A percentile compares a stretch with the other conserved stretches of the same genome.
phyloP scores from a whole-genome alignment of 1,284 basidiomycete genomes.

The Marasmius tenuissimus region DNA sequence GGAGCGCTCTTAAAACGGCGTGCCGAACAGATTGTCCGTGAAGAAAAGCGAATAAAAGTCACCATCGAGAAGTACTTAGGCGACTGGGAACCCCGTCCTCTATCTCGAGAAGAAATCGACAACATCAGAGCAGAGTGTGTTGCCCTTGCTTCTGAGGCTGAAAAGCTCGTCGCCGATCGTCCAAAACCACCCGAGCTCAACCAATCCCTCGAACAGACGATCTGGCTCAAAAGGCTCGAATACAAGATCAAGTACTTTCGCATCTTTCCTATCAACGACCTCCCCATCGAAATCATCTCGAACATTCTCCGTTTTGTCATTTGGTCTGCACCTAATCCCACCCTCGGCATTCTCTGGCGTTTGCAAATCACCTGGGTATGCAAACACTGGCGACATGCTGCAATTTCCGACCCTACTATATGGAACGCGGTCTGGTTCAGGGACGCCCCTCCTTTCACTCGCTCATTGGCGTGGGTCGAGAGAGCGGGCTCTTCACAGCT shows the following conservation, averaged over 20 bases:
- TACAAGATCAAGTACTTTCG: constrained; percentile 35
- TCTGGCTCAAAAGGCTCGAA: constrained; percentile 28
- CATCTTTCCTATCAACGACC: constrained; percentile 56
- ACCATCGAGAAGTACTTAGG: constrained; percentile 11
- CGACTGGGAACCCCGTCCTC: constrained; percentile 24
- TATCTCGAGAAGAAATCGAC: constrained; percentile 22
- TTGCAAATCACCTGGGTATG: constrained; percentile 58
- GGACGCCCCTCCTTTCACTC: constrained; percentile 45
- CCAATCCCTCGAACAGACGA: constrained; percentile 24
- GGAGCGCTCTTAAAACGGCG: neutral
- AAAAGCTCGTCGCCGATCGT: constrained; percentile 20
- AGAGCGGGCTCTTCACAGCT: constrained; percentile 51
- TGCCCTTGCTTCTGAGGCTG: constrained; percentile 22
- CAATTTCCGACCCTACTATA: constrained; percentile 47
- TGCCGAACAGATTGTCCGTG: constrained; percentile 4
- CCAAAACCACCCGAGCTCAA: constrained; percentile 15
- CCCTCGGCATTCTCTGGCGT: constrained; percentile 38
- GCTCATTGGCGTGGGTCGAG: constrained; percentile 52
- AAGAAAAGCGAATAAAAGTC: constrained; percentile 4
- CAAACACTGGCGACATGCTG: constrained; percentile 49
- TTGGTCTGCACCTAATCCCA: constrained; percentile 41
- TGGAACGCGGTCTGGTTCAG: constrained; percentile 65
- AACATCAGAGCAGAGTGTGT: constrained; percentile 21
- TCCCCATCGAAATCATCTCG: constrained; percentile 62
- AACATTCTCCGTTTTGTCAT: constrained; percentile 59